These are phyloP conservation scores for Rhizopogon sp. DNA, from an alignment of 768 basidiomycete genomes.

Conservation along the genomic window DNA sequence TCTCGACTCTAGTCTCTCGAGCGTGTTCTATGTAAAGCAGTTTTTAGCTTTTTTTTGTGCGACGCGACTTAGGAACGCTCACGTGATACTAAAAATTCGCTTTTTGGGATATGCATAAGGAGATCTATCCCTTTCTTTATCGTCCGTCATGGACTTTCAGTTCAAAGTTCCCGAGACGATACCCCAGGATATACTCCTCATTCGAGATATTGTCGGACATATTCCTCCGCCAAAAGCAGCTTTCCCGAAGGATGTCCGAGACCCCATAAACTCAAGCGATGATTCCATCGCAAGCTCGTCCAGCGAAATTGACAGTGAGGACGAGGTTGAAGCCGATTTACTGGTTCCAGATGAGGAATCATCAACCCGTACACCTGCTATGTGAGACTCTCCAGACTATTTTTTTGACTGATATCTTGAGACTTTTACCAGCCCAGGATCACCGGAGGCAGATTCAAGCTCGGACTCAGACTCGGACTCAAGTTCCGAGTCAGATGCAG, in stretches of 20 bases:
- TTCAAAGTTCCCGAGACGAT: conserved; percentile 61
- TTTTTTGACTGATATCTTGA: conserved; percentile 17
- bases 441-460: conserved; percentile 38
- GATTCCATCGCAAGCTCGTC: conserved; percentile 51
- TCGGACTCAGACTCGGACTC: conserved; percentile 19
- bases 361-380: conserved; percentile 9
- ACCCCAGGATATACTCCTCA: conserved; percentile 73
- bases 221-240: conserved; percentile 2
- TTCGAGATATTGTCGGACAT: conserved; percentile 57
- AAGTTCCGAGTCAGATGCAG: conserved; percentile 18
- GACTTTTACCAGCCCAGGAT: conserved; percentile 16
- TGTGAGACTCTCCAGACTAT: conserved; percentile 13
- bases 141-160: conserved; percentile 16
- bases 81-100: not conserved
- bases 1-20: not conserved
- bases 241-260: not conserved
- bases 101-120: not conserved
- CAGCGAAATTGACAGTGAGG: conserved; percentile 55
- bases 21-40: not conserved
- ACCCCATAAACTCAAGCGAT: conserved; percentile 26
- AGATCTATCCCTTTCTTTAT: not conserved
- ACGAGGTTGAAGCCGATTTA: conserved; percentile 68
- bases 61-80: not conserved
- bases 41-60: not conserved
- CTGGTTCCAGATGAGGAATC: conserved; percentile 38